These are phyloP conservation scores for Cucumis sativus DNA, from an alignment of 306 rosid species.

Conservation along the genomic window Cucumber_9930_V3 NC_026656.2:19445501-19446000, in stretches of 20 bases:
- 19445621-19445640: background rate
- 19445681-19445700: slow-evolving; percentile 32
- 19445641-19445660: background rate
- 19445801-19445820: background rate
- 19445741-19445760: slow-evolving; percentile 35
- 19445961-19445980: slow-evolving; percentile 18
- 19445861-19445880: background rate
- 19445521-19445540: background rate
- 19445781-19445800: background rate
- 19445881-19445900: background rate
- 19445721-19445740: slow-evolving; percentile 24
- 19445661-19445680: slow-evolving; percentile 1
- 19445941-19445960: background rate
- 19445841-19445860: background rate
- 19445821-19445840: background rate
- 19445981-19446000: slow-evolving; percentile 29
- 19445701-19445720: slow-evolving; percentile 35
- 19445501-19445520: slow-evolving; percentile 4
- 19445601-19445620: background rate
- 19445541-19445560: background rate
- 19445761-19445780: slow-evolving; percentile 22
- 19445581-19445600: background rate
- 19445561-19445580: background rate
- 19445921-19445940: background rate
- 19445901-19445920: background rate